Evolutionary conservation across 2,329 filamentous ascomycete species (phyloP), one percentile per base, ranked within the genome.

Genomic region (Pleomassaria siparia): DNA sequence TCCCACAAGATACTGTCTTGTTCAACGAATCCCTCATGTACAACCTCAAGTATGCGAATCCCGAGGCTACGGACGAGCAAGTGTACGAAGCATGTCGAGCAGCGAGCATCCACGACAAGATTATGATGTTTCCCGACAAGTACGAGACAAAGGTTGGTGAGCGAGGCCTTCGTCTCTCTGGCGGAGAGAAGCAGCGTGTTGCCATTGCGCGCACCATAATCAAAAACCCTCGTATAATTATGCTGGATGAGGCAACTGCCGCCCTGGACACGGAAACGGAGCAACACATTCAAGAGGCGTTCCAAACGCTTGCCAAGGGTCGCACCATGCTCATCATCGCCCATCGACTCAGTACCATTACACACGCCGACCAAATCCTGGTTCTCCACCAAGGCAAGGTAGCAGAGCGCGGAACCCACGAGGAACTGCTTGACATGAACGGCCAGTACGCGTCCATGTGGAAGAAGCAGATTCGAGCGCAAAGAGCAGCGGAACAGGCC

Each of bases 1-100:
- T 99, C 6, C 94, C 94, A 1, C 94, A 99, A 70, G 94, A 99
- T 63, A 96, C 92, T 4, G 88, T 95, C 5, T 78, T 96, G 36
- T 96, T 96, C 80, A 96, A 96, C 68, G 91, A 96, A 69, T 87
- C 88, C 1, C 76, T 96, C 54, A 94, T 96, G 89, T 96, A 95
- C 74, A 96, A 96, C 66, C 77, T 96, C 51, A 87, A 85, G 67
- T 96, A 96, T 66, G 91, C 91, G 50, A 92, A 92, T 55, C 88
- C 89, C 35, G 72, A 80, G 22, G 90, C 87, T 10, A 88, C 87
- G 0, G 86, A 95, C 49, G 87, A 92, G 57, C 85, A 96, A 22
- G 85, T 96, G 2, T 88, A 84, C 61, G 83, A 83, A 36, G 91
- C 91, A 11, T 96, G 91, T 69, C 81, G 83, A 53, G 90, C 90